These are phyloP conservation scores for Elongisporangium undulatum DNA, from an alignment of 352 stramenopile species.

Conservation along the genomic window DNA sequence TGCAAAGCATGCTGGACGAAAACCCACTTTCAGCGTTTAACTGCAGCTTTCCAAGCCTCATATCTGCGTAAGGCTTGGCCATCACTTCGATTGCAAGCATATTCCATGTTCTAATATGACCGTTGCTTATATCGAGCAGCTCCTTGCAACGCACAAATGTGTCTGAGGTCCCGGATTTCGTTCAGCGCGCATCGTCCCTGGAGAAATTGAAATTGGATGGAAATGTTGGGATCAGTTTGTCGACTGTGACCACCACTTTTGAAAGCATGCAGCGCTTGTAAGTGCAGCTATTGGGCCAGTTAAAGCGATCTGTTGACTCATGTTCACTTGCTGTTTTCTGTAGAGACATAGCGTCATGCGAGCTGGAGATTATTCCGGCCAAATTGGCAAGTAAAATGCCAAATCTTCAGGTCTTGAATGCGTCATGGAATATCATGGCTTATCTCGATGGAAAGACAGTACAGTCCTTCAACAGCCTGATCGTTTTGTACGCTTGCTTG, in stretches of 20 bases:
- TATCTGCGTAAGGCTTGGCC: constrained; percentile 8
- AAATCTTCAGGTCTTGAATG: no score
- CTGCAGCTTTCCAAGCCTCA: constrained; percentile 15
- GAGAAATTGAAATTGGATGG: constrained; percentile 3
- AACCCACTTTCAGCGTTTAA: constrained; percentile 12
- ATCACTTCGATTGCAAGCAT: neutral
- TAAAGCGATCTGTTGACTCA: no score
- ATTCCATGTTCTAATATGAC: neutral
- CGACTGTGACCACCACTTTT: no score
- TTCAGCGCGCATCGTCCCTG: constrained; percentile 10
- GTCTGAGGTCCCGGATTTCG: constrained; percentile 8
- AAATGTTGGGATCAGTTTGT: neutral
- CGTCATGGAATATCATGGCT: neutral
- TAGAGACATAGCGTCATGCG: no score
- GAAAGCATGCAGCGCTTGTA: no score
- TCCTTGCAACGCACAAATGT: constrained; percentile 16
- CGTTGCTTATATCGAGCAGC: constrained; percentile 5
- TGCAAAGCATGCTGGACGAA: constrained; percentile 13
- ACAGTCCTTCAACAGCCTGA: no score
- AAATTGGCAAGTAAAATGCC: no score
- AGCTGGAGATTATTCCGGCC: no score
- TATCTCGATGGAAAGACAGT: no score
- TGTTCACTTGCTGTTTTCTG: no score
- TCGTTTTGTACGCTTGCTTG: neutral
- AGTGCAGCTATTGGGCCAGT: no score